Evolutionary conservation across 306 rosid species (phyloP).

Genomic region (Pyrus bretschneideri): DNA sequence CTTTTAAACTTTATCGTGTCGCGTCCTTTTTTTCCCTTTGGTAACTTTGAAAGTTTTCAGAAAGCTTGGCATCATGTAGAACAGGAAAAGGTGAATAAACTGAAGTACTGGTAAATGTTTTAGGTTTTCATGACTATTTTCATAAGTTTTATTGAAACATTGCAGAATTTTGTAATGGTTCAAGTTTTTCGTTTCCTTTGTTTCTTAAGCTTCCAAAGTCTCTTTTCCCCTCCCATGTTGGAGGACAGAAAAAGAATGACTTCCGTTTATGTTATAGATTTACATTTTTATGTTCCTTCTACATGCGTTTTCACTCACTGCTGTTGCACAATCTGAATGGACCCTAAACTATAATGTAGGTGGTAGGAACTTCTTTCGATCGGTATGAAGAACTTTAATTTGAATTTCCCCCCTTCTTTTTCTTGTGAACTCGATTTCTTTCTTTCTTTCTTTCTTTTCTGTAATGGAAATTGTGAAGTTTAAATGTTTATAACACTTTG

Average conservation of each 20-base stretch:
- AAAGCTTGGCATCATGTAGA: slow-evolving; percentile 41
- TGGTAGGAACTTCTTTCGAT: not conserved
- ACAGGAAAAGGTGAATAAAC: slow-evolving; percentile 32
- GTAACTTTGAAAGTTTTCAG: slow-evolving; percentile 25
- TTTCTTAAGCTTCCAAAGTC: not conserved
- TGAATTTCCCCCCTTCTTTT: not conserved
- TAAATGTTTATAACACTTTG: not conserved
- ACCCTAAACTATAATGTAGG: not conserved
- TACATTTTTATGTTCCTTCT: not conserved
- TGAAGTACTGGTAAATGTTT: slow-evolving; percentile 30
- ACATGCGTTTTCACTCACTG: not conserved
- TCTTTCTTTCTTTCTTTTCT: not conserved
- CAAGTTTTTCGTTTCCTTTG: slow-evolving; percentile 9
- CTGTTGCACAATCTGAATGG: not conserved
- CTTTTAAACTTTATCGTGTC: slow-evolving; percentile 9
- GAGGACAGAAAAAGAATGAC: not conserved
- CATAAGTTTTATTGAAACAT: slow-evolving; percentile 33
- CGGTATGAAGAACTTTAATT: not conserved
- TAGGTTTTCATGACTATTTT: slow-evolving; percentile 36
- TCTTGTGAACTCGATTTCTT: not conserved
- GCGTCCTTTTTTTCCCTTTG: slow-evolving; percentile 21
- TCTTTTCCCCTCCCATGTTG: not conserved
- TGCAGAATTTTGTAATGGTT: slow-evolving; percentile 30
- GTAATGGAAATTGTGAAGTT: not conserved
- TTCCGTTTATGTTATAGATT: not conserved